These are phyloP conservation scores for Licmophora abbreviata DNA, from an alignment of 108 stramenopile species.

Conservation along the genomic window DNA sequence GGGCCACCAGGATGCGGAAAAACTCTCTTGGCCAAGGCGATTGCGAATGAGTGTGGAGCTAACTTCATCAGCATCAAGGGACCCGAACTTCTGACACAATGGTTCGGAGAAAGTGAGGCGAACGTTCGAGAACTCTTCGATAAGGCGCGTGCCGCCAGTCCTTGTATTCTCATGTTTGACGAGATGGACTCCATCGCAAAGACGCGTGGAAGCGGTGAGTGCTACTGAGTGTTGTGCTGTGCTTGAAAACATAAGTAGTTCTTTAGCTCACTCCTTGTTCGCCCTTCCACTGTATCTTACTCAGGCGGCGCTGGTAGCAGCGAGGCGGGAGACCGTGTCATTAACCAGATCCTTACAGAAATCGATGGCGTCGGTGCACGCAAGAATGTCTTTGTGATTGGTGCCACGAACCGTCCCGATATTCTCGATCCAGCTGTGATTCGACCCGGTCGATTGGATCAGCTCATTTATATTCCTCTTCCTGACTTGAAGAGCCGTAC, in stretches of 20 bases:
- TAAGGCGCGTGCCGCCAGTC: conserved; percentile 81
- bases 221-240: conserved; percentile 37
- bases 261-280: not conserved
- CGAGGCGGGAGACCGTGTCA: conserved; percentile 95
- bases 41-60: conserved; percentile 96
- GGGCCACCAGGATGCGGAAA: conserved; percentile 94
- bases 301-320: conserved; percentile 73
- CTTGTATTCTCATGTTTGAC: conserved; percentile 98
- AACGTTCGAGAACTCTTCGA: conserved; percentile 92
- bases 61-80: conserved; percentile 97
- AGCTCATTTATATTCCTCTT: conserved; percentile 88
- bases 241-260: not conserved
- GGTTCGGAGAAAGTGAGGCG: conserved; percentile 98
- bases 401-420: conserved; percentile 92
- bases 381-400: conserved; percentile 90
- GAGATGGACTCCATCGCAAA: conserved; percentile 97
- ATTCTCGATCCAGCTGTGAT: conserved; percentile 91
- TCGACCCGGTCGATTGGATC: conserved; percentile 93
- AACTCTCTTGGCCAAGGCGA: conserved; percentile 97
- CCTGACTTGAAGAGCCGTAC: conserved; percentile 84
- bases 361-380: conserved; percentile 96
- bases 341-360: conserved; percentile 98
- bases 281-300: not conserved
- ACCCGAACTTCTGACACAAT: conserved; percentile 93
- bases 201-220: conserved; percentile 75